Evolutionary conservation across 768 basidiomycete genomes (phyloP).

Genomic region (Paxillus rubicundulus): DNA sequence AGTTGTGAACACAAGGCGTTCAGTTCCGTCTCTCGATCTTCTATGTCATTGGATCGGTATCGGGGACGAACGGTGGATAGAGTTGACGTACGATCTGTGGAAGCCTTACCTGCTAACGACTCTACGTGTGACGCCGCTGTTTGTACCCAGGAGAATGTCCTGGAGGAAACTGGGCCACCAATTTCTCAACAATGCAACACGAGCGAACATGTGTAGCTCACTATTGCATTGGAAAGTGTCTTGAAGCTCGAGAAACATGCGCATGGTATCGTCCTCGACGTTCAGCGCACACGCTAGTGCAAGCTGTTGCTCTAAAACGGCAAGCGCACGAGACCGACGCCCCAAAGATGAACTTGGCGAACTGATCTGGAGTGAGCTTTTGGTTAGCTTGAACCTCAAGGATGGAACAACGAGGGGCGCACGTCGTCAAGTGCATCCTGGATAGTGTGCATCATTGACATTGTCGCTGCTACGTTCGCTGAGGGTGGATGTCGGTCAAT

Average conservation of each 20-base stretch:
- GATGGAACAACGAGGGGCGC: conserved; percentile 21
- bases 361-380: conserved; percentile 46
- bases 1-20: conserved; percentile 50
- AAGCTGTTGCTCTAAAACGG: conserved; percentile 52
- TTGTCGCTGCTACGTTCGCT: neutral
- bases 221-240: conserved; percentile 83
- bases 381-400: conserved; percentile 8
- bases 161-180: conserved; percentile 56
- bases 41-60: conserved; percentile 22
- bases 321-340: conserved; percentile 53
- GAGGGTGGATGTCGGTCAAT: neutral
- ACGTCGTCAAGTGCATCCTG: conserved; percentile 71
- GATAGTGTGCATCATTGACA: conserved; percentile 44
- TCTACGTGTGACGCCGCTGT: conserved; percentile 51
- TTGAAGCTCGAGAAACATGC: conserved; percentile 63
- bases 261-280: conserved; percentile 44
- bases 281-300: conserved; percentile 47
- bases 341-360: conserved; percentile 58
- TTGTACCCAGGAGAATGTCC: conserved; percentile 63
- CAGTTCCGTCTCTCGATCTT: conserved; percentile 48
- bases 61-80: neutral
- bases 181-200: conserved; percentile 7
- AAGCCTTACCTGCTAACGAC: conserved; percentile 41
- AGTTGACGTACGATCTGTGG: conserved; percentile 40
- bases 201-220: conserved; percentile 34